Conservation (phyloP, 2,329 filamentous ascomycete species). For the Exophiala sideris region DNA sequence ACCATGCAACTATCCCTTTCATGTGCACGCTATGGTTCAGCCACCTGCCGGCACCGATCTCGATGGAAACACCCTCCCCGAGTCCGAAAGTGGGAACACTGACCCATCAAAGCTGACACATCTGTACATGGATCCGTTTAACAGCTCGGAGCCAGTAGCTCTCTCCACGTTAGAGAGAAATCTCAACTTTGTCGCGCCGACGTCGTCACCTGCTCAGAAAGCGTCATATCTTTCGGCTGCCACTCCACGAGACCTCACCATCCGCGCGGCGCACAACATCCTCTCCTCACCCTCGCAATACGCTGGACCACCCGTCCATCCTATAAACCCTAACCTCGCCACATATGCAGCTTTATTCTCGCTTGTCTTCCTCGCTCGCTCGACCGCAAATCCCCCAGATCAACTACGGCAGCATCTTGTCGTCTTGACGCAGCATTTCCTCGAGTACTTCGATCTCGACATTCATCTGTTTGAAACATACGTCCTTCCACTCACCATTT, state of each 20-base stretch:
- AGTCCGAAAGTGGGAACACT: slow-evolving; percentile 22
- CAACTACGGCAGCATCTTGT: slow-evolving; percentile 62
- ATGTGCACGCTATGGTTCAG: slow-evolving; percentile 77
- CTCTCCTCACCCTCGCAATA: slow-evolving; percentile 63
- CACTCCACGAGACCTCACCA: slow-evolving; percentile 63
- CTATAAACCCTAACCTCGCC: slow-evolving; percentile 57
- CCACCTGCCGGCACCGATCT: slow-evolving; percentile 58
- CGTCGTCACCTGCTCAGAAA: slow-evolving; percentile 31
- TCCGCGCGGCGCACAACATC: slow-evolving; percentile 78
- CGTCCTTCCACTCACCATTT: slow-evolving; percentile 59
- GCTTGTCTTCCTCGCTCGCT: slow-evolving; percentile 53
- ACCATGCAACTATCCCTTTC: slow-evolving; percentile 77
- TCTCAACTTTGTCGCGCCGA: slow-evolving; percentile 51
- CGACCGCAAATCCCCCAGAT: slow-evolving; percentile 41
- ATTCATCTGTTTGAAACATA: slow-evolving; percentile 67
- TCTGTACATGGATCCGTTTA: slow-evolving; percentile 81
- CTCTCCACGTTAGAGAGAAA: slow-evolving; percentile 57
- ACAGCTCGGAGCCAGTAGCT: slow-evolving; percentile 64
- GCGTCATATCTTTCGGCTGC: slow-evolving; percentile 62
- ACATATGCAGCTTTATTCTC: slow-evolving; percentile 75
- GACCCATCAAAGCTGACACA: slow-evolving; percentile 20
- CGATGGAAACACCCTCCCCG: slow-evolving; percentile 45
- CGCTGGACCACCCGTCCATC: slow-evolving; percentile 36
- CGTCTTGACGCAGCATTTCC: slow-evolving; percentile 62
- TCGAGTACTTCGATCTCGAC: slow-evolving; percentile 67